Percentiles rank a stretch among this genome's conserved stretches.
phyloP scores from a whole-genome alignment of 495 filamentous ascomycete species.

The Hapsidospora chrysogenum region DNA sequence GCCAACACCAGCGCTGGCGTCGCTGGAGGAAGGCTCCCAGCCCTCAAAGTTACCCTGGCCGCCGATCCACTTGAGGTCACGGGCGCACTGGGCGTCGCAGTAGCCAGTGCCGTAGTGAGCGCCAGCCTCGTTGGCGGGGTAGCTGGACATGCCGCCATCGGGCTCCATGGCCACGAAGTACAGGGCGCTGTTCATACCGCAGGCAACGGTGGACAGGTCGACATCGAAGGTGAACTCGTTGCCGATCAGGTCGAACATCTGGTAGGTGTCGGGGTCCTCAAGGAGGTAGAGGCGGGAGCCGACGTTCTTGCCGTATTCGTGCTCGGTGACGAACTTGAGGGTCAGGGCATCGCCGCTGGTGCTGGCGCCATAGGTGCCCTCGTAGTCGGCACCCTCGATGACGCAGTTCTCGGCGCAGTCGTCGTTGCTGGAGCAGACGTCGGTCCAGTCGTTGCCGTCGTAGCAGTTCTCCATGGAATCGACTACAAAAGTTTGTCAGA shows the following conservation, averaged over 20 bases:
- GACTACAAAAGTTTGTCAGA: neutral
- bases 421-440: constrained; percentile 20
- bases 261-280: constrained; percentile 32
- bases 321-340: constrained; percentile 38
- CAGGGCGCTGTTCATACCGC: constrained; percentile 41
- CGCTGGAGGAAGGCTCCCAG: constrained; percentile 40
- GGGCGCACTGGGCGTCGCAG: constrained; percentile 42
- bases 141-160: constrained; percentile 35
- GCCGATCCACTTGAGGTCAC: constrained; percentile 34
- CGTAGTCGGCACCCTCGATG: constrained; percentile 31
- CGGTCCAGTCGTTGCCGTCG: constrained; percentile 28
- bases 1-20: constrained; percentile 42
- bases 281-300: constrained; percentile 40
- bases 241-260: constrained; percentile 35
- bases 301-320: constrained; percentile 28
- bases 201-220: constrained; percentile 35
- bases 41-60: constrained; percentile 41
- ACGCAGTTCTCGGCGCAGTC: constrained; percentile 28
- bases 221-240: constrained; percentile 47
- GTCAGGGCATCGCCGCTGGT: constrained; percentile 29
- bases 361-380: constrained; percentile 28
- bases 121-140: constrained; percentile 37
- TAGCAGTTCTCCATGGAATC: constrained; percentile 32
- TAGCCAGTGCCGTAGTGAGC: constrained; percentile 44
- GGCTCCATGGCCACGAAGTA: constrained; percentile 42